Base-by-base conservation (phyloP, 257 asterid species). In the Solanum virginianum region DNA sequence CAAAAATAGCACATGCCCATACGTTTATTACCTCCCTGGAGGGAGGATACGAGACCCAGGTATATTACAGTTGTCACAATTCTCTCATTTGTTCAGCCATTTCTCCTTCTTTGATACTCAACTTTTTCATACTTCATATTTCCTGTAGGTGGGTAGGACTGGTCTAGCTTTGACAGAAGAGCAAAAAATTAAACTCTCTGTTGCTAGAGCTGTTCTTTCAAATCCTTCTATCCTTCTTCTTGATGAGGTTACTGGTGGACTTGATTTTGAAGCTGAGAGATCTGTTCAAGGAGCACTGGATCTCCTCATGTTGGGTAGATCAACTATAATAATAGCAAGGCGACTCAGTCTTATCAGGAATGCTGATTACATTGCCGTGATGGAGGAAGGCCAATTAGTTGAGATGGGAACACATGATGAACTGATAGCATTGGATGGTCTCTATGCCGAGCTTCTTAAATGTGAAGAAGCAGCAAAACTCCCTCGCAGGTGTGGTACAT, bases 331-430 rank as follows among this genome's bases (percentile, higher is more conserved):
- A 85, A 97, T 97, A 80, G 99, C 99, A 68, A 93, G 99, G 86
- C 95, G 97, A 79, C 92, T 97, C 62, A 97, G 98, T 88, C 94
- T 97, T 69, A 95, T 97, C 81, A 93, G 92, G 88, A 97, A 95
- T 90, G 98, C 99, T 84, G 98, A 97, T 92, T 97, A 93, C 90
- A 97, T 97, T 86, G 98, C 98, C 39, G 99, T 97, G 83, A 97
- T 97, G 99, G 99, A 97, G 90, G 99, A 97, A 92, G 99, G 98
- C 11, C 99, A 97, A 86, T 94, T 97, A 55, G 98, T 97, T 87
- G 99, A 97, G 92, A 97, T 97, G 99, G 99, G 99, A 69, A 97
- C 99, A 1, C 99, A 97, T 85, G 99, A 95, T 89, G 99, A 97
- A 89, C 89, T 97, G 84, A 92, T 95, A 86, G 92, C 92, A 90